phyloP scores from a whole-genome alignment of 257 asterid species.

The Phtheirospermum japonicum region DNA sequence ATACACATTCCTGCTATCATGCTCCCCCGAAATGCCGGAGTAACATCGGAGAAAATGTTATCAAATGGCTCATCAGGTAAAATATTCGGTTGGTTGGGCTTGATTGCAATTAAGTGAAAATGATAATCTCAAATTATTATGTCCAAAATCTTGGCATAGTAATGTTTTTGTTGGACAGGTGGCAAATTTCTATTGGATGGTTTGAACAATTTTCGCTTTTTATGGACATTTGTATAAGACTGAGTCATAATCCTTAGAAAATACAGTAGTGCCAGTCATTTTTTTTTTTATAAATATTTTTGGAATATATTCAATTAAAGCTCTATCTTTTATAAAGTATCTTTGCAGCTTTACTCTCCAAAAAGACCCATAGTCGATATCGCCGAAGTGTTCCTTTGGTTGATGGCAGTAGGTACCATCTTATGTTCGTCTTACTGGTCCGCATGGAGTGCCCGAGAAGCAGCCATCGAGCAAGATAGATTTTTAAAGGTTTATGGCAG shows the following conservation, averaged over 20 bases:
- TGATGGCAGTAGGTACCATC: conserved; percentile 90
- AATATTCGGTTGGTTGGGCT: conserved; percentile 8
- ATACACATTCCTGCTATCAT: conserved; percentile 75
- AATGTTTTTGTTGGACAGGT: background rate
- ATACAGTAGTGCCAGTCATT: background rate
- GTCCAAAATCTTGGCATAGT: background rate
- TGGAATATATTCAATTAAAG: conserved; percentile 19
- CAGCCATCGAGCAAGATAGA: conserved; percentile 74
- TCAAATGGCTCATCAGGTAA: conserved; percentile 78
- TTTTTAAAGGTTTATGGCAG: conserved; percentile 49
- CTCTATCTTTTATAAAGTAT: conserved; percentile 32
- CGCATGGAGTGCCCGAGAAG: conserved; percentile 87
- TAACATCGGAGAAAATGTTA: conserved; percentile 56
- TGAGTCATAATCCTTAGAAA: background rate
- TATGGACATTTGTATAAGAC: background rate
- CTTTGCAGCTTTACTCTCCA: conserved; percentile 92
- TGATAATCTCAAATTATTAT: no score
- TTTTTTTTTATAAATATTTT: background rate
- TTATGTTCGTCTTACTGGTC: conserved; percentile 92
- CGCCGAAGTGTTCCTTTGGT: conserved; percentile 93
- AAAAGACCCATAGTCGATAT: conserved; percentile 76
- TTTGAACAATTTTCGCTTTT: background rate
- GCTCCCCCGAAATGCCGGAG: conserved; percentile 92
- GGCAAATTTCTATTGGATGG: background rate
- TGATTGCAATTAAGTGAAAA: conserved; percentile 4